Base-by-base conservation (phyloP, 768 basidiomycete species). In the Clathrus columnatus region DNA sequence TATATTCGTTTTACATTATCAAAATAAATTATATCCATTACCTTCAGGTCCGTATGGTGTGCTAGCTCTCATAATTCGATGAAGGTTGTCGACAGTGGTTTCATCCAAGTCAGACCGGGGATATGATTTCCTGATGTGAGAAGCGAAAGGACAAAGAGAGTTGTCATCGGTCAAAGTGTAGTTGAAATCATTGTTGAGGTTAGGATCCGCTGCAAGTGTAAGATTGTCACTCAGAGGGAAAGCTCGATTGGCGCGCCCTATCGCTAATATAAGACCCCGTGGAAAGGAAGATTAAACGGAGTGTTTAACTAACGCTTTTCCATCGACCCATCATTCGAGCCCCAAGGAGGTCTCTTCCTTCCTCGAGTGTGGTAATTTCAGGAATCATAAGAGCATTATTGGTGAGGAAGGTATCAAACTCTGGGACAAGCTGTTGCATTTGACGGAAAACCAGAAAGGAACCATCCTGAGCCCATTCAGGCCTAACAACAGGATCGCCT, bases 41-140 rank as follows among this genome's bases (percentile, higher is more conserved):
- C 51, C 65, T 62, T 79, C 78, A 20, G 78, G 76, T 1, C 79
- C 79, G 60, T 76, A 81, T 48, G 75, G 76, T 44, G 78, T 68
- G 21, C 78, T 74, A 26, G 75, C 70, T 30, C 78, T 74, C 60
- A 74, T 69, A 59, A 79, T 79, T 42, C 75, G 72, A 20, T 61
- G 56, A 21, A 36, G 54, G 26, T 57, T 32, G 20, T 8, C 27
- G 4, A 42, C 36, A 24, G n/a, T 26, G 3, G n/a, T 5, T n/a
- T 23, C 30, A 26, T 67, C 61, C n/a, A 68, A 57, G 45, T 68
- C 67, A 29, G 55, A 55, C 7, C 67, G 61, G 4, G 67, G 67
- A 52, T 63, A 63, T 30, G 63, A 62, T 61, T 68, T 68, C 52
- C 65, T 61, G 17, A 62, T 61, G 53, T 65, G 63, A 8, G 64